These are phyloP conservation scores for Trametes punicea DNA, from an alignment of 768 basidiomycete genomes.

Conservation along the genomic window DNA sequence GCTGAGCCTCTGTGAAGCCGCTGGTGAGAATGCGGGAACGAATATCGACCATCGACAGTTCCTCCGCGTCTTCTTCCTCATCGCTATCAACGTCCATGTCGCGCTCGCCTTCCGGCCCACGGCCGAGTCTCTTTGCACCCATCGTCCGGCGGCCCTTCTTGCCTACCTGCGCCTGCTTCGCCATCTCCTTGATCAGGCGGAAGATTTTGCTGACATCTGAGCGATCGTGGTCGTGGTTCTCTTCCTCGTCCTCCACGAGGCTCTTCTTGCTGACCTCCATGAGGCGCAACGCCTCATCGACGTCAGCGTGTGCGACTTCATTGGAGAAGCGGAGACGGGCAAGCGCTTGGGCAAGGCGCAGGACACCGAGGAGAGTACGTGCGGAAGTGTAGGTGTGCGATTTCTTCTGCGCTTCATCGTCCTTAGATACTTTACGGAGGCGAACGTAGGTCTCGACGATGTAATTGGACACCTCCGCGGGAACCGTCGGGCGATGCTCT, in stretches of 20 bases:
- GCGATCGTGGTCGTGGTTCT: constrained; percentile 60
- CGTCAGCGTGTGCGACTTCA: constrained; percentile 78
- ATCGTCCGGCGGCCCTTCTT: constrained; percentile 35
- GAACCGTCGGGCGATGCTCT: constrained; percentile 85
- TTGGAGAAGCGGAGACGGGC: constrained; percentile 87
- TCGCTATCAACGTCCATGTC: constrained; percentile 58
- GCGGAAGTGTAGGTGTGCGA: constrained; percentile 94
- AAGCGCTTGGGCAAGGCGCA: constrained; percentile 92
- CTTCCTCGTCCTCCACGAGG: constrained; percentile 75
- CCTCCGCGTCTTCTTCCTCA: constrained; percentile 52
- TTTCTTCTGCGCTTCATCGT: constrained; percentile 85
- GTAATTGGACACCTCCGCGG: constrained; percentile 83
- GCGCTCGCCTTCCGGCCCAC: constrained; percentile 65
- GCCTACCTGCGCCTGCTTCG: constrained; percentile 33
- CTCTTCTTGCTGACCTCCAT: constrained; percentile 98
- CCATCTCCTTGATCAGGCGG: constrained; percentile 88
- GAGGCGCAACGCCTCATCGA: constrained; percentile 93
- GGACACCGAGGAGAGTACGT: constrained; percentile 89
- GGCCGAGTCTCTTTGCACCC: constrained; percentile 56
- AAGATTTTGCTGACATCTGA: constrained; percentile 84
- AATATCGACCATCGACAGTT: constrained; percentile 83
- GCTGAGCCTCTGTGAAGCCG: constrained; percentile 88
- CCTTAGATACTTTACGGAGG: constrained; percentile 88
- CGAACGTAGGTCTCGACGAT: constrained; percentile 95
- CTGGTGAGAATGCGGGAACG: constrained; percentile 79